These are phyloP conservation scores for Aspergillus aculeatus DNA, from an alignment of 2,329 filamentous ascomycete species.

Conservation along the genomic window DNA sequence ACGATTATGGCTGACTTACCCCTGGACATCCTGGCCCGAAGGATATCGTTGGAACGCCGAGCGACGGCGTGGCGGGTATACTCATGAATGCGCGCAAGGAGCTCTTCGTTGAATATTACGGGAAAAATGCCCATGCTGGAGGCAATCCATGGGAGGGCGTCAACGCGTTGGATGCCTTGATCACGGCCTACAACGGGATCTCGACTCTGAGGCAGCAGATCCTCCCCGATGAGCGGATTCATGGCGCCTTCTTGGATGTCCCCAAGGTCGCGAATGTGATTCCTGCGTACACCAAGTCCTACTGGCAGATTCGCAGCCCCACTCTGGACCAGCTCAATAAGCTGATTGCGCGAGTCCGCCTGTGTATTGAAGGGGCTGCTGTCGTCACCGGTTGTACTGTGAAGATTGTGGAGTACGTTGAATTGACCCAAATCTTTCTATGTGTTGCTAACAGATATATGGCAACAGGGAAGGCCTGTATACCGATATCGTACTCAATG, in stretches of 20 bases:
- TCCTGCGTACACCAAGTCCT: constrained; percentile 41
- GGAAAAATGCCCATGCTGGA: constrained; percentile 54
- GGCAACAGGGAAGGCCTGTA: constrained; percentile 34
- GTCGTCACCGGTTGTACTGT: constrained; percentile 36
- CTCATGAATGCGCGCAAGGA: too few species aligned
- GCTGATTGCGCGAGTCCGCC: constrained; percentile 28
- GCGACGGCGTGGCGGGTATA: too few species aligned
- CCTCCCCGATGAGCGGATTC: constrained; percentile 48
- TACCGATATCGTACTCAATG: constrained; percentile 48
- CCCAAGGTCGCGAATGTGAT: constrained; percentile 55
- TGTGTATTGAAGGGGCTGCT: constrained; percentile 37
- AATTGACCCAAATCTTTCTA: background rate
- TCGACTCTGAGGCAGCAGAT: constrained; percentile 55
- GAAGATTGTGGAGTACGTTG: constrained; percentile 30
- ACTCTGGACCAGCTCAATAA: constrained; percentile 41
- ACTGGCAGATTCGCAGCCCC: constrained; percentile 47
- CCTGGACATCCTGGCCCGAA: too few species aligned
- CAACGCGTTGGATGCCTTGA: constrained; percentile 56
- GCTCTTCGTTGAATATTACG: constrained; percentile 37
- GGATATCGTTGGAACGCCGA: too few species aligned
- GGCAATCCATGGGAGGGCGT: constrained; percentile 54
- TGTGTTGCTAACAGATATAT: too few species aligned
- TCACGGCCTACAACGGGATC: constrained; percentile 43
- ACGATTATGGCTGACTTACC: too few species aligned
- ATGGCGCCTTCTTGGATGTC: constrained; percentile 52